Conservation (phyloP, 2,329 filamentous ascomycete genomes). For the Fusarium multiceps region DNA sequence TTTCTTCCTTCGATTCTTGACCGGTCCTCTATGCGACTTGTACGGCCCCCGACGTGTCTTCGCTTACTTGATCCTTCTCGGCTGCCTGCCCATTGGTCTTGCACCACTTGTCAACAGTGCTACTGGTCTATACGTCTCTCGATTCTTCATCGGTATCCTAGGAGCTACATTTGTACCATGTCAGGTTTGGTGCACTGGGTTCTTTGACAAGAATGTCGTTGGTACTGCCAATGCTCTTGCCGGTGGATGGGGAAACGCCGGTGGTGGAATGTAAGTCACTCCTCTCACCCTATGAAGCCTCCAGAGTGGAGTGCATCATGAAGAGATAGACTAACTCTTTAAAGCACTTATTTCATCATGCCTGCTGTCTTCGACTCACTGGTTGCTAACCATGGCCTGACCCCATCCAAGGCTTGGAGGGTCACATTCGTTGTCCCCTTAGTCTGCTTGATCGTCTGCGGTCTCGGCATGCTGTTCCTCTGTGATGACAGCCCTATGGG, state of each 20-base stretch:
- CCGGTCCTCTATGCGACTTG: slow-evolving; percentile 86
- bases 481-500: slow-evolving; percentile 87
- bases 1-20: slow-evolving; percentile 79
- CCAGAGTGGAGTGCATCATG: not conserved
- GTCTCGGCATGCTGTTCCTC: slow-evolving; percentile 75
- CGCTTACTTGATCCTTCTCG: slow-evolving; percentile 78
- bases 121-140: slow-evolving; percentile 73
- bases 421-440: slow-evolving; percentile 87
- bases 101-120: slow-evolving; percentile 77
- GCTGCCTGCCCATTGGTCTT: slow-evolving; percentile 83
- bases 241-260: slow-evolving; percentile 86
- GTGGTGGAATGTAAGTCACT: slow-evolving; percentile 74
- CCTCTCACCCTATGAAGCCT: not conserved
- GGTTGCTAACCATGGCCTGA: slow-evolving; percentile 67
- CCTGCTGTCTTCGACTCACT: slow-evolving; percentile 87
- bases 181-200: slow-evolving; percentile 92
- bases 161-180: slow-evolving; percentile 85
- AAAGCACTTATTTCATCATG: slow-evolving; percentile 87
- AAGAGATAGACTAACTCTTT: slow-evolving; percentile 1
- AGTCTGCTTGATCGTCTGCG: slow-evolving; percentile 75
- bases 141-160: slow-evolving; percentile 85
- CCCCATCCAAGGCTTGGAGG: slow-evolving; percentile 79
- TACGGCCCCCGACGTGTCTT: slow-evolving; percentile 86
- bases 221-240: slow-evolving; percentile 89
- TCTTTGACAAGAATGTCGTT: slow-evolving; percentile 93